Evolutionary conservation across 768 basidiomycete genomes (phyloP), one percentile per base, ranked within the genome.

Genomic region (Phylloporus rhodoxanthus): DNA sequence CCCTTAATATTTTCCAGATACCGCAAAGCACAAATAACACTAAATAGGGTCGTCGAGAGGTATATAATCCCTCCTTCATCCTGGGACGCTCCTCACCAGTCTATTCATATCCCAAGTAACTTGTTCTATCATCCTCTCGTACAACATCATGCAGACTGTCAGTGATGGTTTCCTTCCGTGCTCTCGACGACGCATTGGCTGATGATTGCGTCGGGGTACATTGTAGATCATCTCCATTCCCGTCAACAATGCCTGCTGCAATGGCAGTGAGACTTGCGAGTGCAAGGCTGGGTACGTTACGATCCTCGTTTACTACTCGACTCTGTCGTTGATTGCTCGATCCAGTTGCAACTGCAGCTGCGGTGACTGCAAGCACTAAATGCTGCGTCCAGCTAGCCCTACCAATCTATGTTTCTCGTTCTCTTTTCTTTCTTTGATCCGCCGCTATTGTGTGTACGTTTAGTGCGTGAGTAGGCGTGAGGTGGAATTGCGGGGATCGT

Each of bases 101-200:
- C 32, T 4, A 42, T 26, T 13, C 8, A 39, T 45, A 43, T 46
- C 19, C 11, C 23, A 51, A 55, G 2, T 2, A 49, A 38, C 23
- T 46, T 30, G 7, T 33, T 38, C 20, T n/a, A 47, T 42, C 29
- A 42, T 21, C 33, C 26, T 48, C 47, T n/a, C 13, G 4, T 9
- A 7, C 10, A 37, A 0, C 6, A 41, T 20, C 34, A 60, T 59
- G 58, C 58, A 60, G 48, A 53, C 19, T 11, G 58, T 59, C 43
- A 48, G 58, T 39, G 30, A 17, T 15, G 19, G 0, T 20, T 1
- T 19, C 6, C 5, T 17, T 25, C 1, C 9, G 9, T 4, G 19
- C 19, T 34, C 8, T 56, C 23, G 23, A 19, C 10, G 23, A 17
- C 9, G 2, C 3, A 14, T n/a, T 41, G 13, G 11, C 46, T 37